These are phyloP conservation scores for Ascochyta pisi DNA, from an alignment of 2,329 filamentous ascomycete genomes.

Conservation along the genomic window DNA sequence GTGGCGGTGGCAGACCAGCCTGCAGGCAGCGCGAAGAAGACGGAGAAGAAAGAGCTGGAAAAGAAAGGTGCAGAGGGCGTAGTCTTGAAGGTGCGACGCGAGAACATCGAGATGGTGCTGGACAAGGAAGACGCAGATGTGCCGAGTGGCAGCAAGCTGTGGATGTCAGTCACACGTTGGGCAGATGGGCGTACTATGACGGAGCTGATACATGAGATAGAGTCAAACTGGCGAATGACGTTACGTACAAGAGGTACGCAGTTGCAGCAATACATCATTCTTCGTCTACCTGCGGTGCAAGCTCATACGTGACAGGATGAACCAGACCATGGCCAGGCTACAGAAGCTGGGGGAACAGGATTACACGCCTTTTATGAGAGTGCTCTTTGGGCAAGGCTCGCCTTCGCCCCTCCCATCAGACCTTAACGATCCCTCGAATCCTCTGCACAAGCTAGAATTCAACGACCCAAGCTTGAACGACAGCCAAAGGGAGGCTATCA, in stretches of 20 bases:
- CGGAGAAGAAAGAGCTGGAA: slow-evolving; percentile 74
- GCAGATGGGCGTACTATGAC: neutral
- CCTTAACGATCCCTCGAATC: slow-evolving; percentile 49
- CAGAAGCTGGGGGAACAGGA: slow-evolving; percentile 63
- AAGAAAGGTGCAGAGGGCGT: slow-evolving; percentile 73
- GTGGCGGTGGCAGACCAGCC: slow-evolving; percentile 79
- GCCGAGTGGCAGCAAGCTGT: slow-evolving; percentile 62
- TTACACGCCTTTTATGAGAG: slow-evolving; percentile 64
- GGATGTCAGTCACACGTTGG: slow-evolving; percentile 61
- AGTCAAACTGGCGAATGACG: slow-evolving; percentile 71
- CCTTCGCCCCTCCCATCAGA: slow-evolving; percentile 59
- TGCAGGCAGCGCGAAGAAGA: slow-evolving; percentile 72
- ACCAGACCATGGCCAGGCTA: slow-evolving; percentile 67
- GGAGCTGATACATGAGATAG: slow-evolving; percentile 53
- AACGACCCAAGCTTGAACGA: slow-evolving; percentile 64
- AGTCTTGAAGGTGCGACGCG: slow-evolving; percentile 68
- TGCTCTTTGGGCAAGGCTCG: slow-evolving; percentile 65
- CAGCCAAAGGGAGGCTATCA: slow-evolving; percentile 68
- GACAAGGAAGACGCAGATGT: slow-evolving; percentile 68
- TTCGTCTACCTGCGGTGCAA: neutral
- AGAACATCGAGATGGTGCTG: slow-evolving; percentile 69
- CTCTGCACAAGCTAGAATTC: slow-evolving; percentile 58
- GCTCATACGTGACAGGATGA: slow-evolving; percentile 58
- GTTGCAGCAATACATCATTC: slow-evolving; percentile 18
- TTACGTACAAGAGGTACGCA: slow-evolving; percentile 66